Evolutionary conservation across 2,329 filamentous ascomycete species (phyloP), one percentile per base, ranked within the genome.

Genomic region (Pseudogymnoascus sp.): DNA sequence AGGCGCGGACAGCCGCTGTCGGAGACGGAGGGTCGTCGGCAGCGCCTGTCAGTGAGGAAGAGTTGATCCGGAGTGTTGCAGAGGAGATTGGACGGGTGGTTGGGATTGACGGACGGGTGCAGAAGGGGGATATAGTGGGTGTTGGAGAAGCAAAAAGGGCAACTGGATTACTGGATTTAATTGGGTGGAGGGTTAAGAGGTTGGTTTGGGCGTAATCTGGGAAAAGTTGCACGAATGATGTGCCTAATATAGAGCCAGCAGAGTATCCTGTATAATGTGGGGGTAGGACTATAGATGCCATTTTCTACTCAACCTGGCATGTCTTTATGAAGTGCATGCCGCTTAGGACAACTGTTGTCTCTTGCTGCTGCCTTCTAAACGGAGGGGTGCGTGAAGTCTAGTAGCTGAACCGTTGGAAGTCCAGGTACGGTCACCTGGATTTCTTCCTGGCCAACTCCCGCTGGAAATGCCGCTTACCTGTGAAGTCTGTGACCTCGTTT

Each of bases 151-250:
- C 95, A 64, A 93, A 85, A 81, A 89, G 84, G 78, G 92, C 88
- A 66, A 97, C 93, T 0, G 90, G 92, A 0, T 81, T 96, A 69
- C 75, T 97, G 62, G 93, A 97, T 76, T 88, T 93, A 73, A 77
- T 96, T 71, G 91, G 92, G 1, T 92, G 97, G 78, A 89, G 88
- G 65, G 81, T 97, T 70, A 97, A 96, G 83, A 96, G 91, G 79
- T 77, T 97, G 73, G 92, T 99, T 11, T 97, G 95, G 95, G 72
- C 72, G n/a, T 73, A 59, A 57, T 57, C n/a, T 12, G 11, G 26
- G 51, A 57, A 57, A 57, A 57, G n/a, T 36, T 12, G 51, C 51
- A 57, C 51, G 29, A 36, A 18, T 36, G 29, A 8, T 34, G 16
- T 36, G 51, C 51, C 10, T 36, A 57, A 57, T 57, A 57, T 21